Conservation (phyloP, 169 alveolate genomes). For the Plasmodium reichenowi region DNA sequence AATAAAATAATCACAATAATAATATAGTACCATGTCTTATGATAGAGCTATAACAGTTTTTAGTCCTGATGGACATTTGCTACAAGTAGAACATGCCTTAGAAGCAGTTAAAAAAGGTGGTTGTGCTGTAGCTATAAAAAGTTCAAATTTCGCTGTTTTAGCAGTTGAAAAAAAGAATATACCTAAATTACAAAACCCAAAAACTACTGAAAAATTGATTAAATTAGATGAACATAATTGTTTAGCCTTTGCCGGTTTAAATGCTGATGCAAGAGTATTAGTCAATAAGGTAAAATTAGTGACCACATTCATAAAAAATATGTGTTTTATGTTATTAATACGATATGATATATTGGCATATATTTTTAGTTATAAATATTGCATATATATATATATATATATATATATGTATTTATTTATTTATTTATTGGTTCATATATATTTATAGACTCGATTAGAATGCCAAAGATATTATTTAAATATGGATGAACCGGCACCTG, state of each 20-base stretch:
- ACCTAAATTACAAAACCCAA: slow-evolving; percentile 96
- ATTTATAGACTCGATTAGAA: slow-evolving; percentile 93
- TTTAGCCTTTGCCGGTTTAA: slow-evolving; percentile 98
- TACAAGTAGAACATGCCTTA: slow-evolving; percentile 99
- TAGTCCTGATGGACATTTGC: slow-evolving; percentile 99
- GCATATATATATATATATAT: too few species aligned
- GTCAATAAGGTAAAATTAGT: slow-evolving; percentile 88
- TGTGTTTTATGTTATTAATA: too few species aligned
- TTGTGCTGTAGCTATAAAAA: slow-evolving; percentile 97
- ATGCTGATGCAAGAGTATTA: slow-evolving; percentile 99
- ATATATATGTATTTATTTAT: not conserved
- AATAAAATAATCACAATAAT: not conserved
- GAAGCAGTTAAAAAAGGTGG: slow-evolving; percentile 98
- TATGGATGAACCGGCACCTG: slow-evolving; percentile 96
- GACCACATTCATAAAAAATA: too few species aligned
- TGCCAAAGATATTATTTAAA: slow-evolving; percentile 96
- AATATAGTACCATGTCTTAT: slow-evolving; percentile 88
- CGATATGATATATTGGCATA: too few species aligned
- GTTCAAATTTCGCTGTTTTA: slow-evolving; percentile 94
- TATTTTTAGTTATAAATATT: too few species aligned
- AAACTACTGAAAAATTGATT: slow-evolving; percentile 92
- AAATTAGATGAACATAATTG: slow-evolving; percentile 95
- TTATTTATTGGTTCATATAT: not conserved
- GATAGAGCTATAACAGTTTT: slow-evolving; percentile 99
- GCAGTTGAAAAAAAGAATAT: slow-evolving; percentile 98